phyloP scores from a whole-genome alignment of 805 yeast genomes.

The Metschnikowia gruessii region DNA sequence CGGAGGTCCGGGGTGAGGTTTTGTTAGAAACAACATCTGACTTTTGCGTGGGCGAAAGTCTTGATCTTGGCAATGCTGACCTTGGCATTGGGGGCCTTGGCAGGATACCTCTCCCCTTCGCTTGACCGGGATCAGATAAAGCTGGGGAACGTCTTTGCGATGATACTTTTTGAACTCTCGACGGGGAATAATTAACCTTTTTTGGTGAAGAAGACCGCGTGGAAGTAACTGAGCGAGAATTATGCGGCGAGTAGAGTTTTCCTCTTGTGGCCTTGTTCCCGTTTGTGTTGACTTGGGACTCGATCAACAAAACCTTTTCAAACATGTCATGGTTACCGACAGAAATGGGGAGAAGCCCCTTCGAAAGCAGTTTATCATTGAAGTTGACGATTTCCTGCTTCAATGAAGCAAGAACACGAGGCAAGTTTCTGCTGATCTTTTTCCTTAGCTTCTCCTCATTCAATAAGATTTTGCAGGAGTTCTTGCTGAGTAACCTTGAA shows the following conservation, averaged over 20 bases:
- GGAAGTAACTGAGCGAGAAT: constrained; percentile 1
- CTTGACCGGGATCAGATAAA: not conserved
- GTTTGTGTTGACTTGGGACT: constrained; percentile 16
- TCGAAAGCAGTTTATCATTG: constrained; percentile 34
- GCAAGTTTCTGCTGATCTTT: constrained; percentile 63
- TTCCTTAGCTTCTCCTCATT: constrained; percentile 79
- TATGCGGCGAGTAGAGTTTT: constrained; percentile 11
- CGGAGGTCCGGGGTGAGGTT: not conserved
- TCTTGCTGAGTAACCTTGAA: constrained; percentile 68
- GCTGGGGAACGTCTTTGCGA: constrained; percentile 1
- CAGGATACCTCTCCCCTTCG: not conserved
- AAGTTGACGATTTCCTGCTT: constrained; percentile 46
- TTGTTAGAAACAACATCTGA: not conserved
- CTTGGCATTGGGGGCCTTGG: not conserved
- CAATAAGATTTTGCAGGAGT: constrained; percentile 73
- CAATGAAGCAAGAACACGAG: constrained; percentile 55
- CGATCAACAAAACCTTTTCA: constrained; percentile 35
- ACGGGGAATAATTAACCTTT: constrained; percentile 10
- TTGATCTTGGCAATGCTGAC: not conserved
- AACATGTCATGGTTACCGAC: constrained; percentile 51
- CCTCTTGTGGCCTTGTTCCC: constrained; percentile 8
- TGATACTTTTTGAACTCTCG: constrained; percentile 9
- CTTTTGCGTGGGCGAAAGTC: constrained; percentile 6
- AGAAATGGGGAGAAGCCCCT: constrained; percentile 24
- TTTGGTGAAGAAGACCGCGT: constrained; percentile 14